phyloP scores from a whole-genome alignment of 2,329 filamentous ascomycete species.

The Pestalotiopsis sp. region DNA sequence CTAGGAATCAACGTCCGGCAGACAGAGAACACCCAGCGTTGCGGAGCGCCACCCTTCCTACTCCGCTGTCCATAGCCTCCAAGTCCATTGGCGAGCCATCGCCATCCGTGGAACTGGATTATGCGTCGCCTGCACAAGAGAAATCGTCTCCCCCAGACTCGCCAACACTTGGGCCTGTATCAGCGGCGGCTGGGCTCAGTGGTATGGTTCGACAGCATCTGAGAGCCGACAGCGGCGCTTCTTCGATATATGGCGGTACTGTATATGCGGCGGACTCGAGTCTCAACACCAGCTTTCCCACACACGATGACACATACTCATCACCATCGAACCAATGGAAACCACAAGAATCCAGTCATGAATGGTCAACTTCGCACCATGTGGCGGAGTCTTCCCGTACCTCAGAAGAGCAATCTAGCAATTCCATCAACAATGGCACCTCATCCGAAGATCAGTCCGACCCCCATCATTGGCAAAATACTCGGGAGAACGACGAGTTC shows the following conservation, averaged over 20 bases:
- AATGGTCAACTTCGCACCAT: constrained; percentile 21
- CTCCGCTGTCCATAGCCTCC: constrained; percentile 40
- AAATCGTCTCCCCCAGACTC: constrained; percentile 60
- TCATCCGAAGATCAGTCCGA: not conserved
- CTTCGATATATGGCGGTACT: constrained; percentile 69
- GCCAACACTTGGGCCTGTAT: constrained; percentile 72
- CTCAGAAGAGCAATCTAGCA: not conserved
- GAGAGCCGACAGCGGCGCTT: constrained; percentile 77
- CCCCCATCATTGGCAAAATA: not conserved
- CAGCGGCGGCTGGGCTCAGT: constrained; percentile 65
- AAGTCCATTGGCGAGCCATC: constrained; percentile 33
- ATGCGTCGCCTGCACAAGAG: constrained; percentile 21
- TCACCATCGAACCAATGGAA: constrained; percentile 49
- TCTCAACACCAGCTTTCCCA: constrained; percentile 41
- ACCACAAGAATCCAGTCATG: constrained; percentile 31
- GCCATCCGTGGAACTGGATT: constrained; percentile 25
- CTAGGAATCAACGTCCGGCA: constrained; percentile 46
- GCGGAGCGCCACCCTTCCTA: constrained; percentile 46
- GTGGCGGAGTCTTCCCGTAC: not conserved
- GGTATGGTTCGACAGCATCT: constrained; percentile 85
- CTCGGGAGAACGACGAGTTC: constrained; percentile 63
- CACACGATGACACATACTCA: constrained; percentile 35
- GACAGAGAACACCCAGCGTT: constrained; percentile 60
- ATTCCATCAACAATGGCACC: not conserved
- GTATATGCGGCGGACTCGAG: constrained; percentile 39